Base-by-base conservation (phyloP, 768 basidiomycete species). In the Hypholoma fasciculare region DNA sequence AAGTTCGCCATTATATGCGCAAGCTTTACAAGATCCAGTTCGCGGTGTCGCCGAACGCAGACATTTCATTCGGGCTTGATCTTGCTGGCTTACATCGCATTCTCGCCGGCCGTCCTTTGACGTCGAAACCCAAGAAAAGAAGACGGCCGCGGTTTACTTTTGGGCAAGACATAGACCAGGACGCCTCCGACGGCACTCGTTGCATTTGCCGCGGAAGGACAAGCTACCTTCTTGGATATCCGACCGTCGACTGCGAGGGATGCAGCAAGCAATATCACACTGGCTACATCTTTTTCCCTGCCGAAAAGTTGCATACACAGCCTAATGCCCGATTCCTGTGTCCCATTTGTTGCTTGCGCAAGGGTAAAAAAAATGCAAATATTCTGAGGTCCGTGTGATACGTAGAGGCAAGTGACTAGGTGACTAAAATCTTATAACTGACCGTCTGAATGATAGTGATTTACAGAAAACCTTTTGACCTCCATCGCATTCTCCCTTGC, bases 21-120 rank as follows among this genome's bases (percentile, higher is more conserved):
- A 94, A 94, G 74, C 75, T 94, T 14, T 94, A 87, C 78, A 89
- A 87, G 74, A 90, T 94, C 52, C 92, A 93, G 72, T 93, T 94
- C 67, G 87, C 88, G n/a, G 88, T 94, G 9, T 89, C 89, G 0
- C 89, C 90, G 2, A 89, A 84, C 59, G 87, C 86, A 1, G 90
- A 92, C 47, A 82, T 90, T 1, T 92, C 90, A 1, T 94, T 86
- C 63, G 92, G 92, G 14, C 77, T 94, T 26, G 90, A 94, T 69
- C 81, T 93, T 19, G 90, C 92, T 39, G 88, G 89, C 8, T 71
- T 94, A 48, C 92, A 94, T 71, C 87, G 92, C 7, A 86, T 91
- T 54, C 80, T 93, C 30, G 91, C 91, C 14, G 83, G 82, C 36
- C 83, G 87, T 56, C 87, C 88, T 38, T 64, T 59, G 69, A 79